Base-by-base conservation (phyloP, 1,284 basidiomycete species). In the Trichosporon faecale region DNA sequence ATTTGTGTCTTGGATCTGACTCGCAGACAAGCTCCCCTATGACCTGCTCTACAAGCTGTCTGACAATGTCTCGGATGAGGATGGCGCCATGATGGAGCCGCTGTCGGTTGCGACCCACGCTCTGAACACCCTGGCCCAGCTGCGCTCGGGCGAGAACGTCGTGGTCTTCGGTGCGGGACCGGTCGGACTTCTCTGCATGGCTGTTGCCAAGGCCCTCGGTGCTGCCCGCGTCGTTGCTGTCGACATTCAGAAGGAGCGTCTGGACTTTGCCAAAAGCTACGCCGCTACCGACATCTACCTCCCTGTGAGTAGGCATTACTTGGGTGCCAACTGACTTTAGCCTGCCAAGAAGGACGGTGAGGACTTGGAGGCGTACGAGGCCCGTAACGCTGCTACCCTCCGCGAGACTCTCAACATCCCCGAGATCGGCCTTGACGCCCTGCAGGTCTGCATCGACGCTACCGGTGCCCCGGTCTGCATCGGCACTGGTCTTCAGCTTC, bases 31-130 rank as follows among this genome's bases (percentile, higher is more conserved):
- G 40, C 77, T 80, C 84, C 81, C 81, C 33, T 74, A 75, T 29
- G 80, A 83, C 70, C 72, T 81, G 2, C 79, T 82, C 29, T 83
- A 82, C 74, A 73, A 75, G 21, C 77, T 84, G 1, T 81, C 82
- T 0, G 83, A 85, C 70, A 77, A 77, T 40, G 83, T 86, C 73
- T 77, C 79, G 55, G 74, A 85, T 27, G 83, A 84, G 65, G 84
- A 86, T 69, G 86, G 82, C 5, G 82, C 81, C 3, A 83, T 87
- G 91, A 95, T 98, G 86, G 95, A 98, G 83, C 96, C 96, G 8
- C 88, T 98, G 49, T 89, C 93, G 18, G 96, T 98, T 40, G 96
- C 90, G 6, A 88, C 97, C 14, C 95, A 98, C 82, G 90, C 93
- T 1, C 91, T 97, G 37, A 88, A 89, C 63, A 91, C 88, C 76